Evolutionary conservation across 495 filamentous ascomycete species (phyloP).

Genomic region (Apodospora peruviana): DNA sequence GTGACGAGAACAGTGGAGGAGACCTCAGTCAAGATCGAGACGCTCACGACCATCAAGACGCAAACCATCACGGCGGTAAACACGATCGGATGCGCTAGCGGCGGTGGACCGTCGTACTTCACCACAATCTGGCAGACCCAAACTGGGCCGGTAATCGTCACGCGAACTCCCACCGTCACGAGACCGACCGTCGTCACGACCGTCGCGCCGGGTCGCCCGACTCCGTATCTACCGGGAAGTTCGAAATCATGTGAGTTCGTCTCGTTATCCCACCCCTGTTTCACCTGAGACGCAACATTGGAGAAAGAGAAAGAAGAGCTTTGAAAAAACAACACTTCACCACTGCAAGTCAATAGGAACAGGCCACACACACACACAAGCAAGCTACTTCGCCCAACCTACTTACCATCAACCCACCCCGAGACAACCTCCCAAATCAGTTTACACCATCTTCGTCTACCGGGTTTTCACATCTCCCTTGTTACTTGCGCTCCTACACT

Average conservation of each 20-base stretch:
- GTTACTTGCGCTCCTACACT: no score
- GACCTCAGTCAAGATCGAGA: slow-evolving; percentile 11
- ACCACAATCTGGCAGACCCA: background rate
- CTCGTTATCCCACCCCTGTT: no score
- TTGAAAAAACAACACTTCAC: background rate
- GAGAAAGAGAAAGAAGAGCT: background rate
- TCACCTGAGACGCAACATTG: background rate
- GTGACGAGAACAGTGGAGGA: slow-evolving; percentile 7
- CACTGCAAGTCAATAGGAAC: no score
- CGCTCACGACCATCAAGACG: slow-evolving; percentile 8
- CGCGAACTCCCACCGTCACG: background rate
- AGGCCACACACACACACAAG: no score
- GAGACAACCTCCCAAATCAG: no score
- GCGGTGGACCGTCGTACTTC: background rate
- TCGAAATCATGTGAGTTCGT: background rate
- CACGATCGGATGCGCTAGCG: background rate
- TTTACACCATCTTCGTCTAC: no score
- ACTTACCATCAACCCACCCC: no score
- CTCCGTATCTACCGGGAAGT: slow-evolving; percentile 1
- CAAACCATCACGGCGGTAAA: background rate
- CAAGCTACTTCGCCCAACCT: no score
- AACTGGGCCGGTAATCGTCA: background rate
- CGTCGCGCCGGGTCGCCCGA: background rate
- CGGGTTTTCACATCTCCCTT: no score
- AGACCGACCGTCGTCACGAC: background rate